Percentiles rank a stretch among this genome's conserved stretches.
Conservation (phyloP, 768 basidiomycete genomes). For the Leccinum fibrillosum region DNA sequence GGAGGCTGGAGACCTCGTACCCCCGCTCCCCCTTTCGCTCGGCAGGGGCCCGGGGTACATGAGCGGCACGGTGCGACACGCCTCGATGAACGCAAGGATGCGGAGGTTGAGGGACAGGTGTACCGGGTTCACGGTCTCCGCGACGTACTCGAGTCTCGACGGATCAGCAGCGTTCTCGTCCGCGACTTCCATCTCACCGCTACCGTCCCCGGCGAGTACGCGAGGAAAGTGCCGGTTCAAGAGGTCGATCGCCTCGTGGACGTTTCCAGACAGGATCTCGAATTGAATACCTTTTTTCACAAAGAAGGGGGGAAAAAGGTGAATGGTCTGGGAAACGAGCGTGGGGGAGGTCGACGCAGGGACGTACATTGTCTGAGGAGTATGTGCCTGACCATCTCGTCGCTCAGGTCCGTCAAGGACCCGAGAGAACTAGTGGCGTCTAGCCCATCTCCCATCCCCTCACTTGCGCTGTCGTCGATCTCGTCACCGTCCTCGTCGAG, state of each 20-base stretch:
- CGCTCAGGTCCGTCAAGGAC: conserved; percentile 28
- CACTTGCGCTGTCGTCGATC: conserved; percentile 31
- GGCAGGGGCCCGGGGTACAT: conserved; percentile 31
- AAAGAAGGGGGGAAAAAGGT: not conserved
- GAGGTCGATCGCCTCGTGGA: conserved; percentile 64
- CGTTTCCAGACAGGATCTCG: conserved; percentile 70
- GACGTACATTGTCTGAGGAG: conserved; percentile 53
- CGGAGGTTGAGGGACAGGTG: conserved; percentile 83
- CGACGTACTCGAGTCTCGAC: conserved; percentile 44
- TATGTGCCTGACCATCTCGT: conserved; percentile 43
- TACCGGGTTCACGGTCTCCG: conserved; percentile 65
- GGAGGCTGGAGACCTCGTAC: conserved; percentile 2
- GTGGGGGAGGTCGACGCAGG: not conserved
- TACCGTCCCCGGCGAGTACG: conserved; percentile 46
- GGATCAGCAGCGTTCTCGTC: conserved; percentile 27
- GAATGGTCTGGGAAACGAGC: not conserved
- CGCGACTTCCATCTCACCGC: conserved; percentile 13
- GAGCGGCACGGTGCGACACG: conserved; percentile 70
- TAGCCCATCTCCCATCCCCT: conserved; percentile 4
- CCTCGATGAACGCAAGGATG: conserved; percentile 85
- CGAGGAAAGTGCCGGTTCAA: conserved; percentile 73
- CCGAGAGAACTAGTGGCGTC: conserved; percentile 9
- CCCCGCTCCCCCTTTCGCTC: not conserved
- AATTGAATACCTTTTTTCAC: conserved; percentile 57
- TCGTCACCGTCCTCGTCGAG: conserved; percentile 74